Conservation (phyloP, 805 yeast genomes). For the Yarrowia alimentaria region DNA sequence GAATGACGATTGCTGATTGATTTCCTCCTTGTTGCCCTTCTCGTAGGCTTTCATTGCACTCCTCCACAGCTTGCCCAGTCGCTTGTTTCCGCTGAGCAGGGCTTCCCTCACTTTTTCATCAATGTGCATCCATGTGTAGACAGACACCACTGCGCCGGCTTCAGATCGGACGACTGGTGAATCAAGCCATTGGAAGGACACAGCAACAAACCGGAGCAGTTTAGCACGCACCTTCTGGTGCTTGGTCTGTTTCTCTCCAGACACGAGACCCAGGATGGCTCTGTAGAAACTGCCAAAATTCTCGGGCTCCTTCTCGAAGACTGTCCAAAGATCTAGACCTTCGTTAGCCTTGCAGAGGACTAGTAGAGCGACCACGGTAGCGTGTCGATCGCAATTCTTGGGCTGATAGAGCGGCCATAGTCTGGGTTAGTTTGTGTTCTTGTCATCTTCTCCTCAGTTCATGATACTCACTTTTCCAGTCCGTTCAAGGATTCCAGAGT, state of each 20-base stretch:
- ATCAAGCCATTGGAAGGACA: slow-evolving; percentile 35
- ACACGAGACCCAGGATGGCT: slow-evolving; percentile 37
- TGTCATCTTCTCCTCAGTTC: not conserved
- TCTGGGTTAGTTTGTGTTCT: slow-evolving; percentile 5
- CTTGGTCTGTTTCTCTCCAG: slow-evolving; percentile 24
- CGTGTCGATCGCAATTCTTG: slow-evolving; percentile 2
- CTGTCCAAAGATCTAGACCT: slow-evolving; percentile 28
- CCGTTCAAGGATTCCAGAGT: slow-evolving; percentile 23
- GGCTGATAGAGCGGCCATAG: slow-evolving; percentile 13
- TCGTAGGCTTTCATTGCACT: slow-evolving; percentile 32
- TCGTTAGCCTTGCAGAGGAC: slow-evolving; percentile 11
- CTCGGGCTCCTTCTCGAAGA: slow-evolving; percentile 32
- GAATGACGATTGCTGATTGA: slow-evolving; percentile 6
- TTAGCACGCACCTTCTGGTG: slow-evolving; percentile 26
- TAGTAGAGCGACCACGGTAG: slow-evolving; percentile 10
- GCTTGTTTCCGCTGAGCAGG: slow-evolving; percentile 32
- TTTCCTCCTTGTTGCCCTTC: slow-evolving; percentile 31
- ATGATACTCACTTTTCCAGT: slow-evolving; percentile 17
- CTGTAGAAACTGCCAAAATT: slow-evolving; percentile 40
- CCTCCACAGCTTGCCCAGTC: slow-evolving; percentile 35
- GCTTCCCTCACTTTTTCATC: slow-evolving; percentile 30
- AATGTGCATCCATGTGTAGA: slow-evolving; percentile 41
- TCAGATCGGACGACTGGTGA: slow-evolving; percentile 32
- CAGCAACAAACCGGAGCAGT: slow-evolving; percentile 35
- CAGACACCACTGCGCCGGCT: slow-evolving; percentile 40